Base-by-base conservation (phyloP, 257 asterid genomes). In the Rehmannia glutinosa region DNA sequence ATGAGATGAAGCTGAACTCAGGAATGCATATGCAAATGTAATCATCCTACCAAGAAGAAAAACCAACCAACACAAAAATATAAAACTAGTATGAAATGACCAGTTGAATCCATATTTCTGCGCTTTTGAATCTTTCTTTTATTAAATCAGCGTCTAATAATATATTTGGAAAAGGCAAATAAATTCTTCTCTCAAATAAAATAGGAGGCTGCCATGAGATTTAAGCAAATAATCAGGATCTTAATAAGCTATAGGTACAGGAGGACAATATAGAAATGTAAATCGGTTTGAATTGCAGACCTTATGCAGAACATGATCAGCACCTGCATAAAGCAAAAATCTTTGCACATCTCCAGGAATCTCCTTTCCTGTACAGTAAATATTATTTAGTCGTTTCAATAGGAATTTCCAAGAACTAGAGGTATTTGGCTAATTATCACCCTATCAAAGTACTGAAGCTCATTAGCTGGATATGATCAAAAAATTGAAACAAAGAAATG, bases 231-330 rank as follows among this genome's bases (percentile, higher is more conserved):
- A 28, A 63, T 17, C 28, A 61, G 9, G 39, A 11, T 30, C 16
- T 24, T 66, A 19, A 17, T 21, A 35, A 59, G 11, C 11, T 33
- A 57, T 12, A 21, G 24, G 20, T 19, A 41, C 23, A 17, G 28
- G 46, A 20, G 24, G 8, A 69, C 43, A 53, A 57, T 2, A 8
- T 11, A 15, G 15, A 62, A 33, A 59, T 36, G 36, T 35, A 73
- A 28, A 68, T 36, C 58, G 63, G 52, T 41, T 53, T 36, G 21
- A 33, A 39, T 55, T 42, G 61, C 75, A 64, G 24, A 94, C 97
- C 97, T 88, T 88, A 43, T 64, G 75, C 35, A 94, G 79, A 71
- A 84, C 90, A 64, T 87, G 86, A 80, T 91, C 96, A 12, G 83
- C 87, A 76, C 73, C 91, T 6, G 90, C 81, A 78, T 71, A 69